These are phyloP conservation scores for Russula virescens DNA, from an alignment of 768 basidiomycete species.

Conservation along the genomic window DNA sequence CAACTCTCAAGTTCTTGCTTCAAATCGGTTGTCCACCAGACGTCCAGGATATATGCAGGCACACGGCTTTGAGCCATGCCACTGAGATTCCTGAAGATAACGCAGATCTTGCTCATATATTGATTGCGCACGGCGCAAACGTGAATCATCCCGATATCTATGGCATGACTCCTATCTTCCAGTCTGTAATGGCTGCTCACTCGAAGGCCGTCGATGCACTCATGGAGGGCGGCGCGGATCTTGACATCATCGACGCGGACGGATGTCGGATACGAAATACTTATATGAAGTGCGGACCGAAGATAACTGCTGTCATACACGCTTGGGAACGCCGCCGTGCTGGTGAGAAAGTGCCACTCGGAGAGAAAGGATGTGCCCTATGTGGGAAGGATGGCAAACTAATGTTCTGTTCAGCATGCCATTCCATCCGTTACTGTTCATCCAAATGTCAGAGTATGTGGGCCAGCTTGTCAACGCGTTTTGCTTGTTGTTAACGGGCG, in stretches of 20 bases:
- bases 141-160: conserved; percentile 45
- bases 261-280: conserved; percentile 25
- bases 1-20: conserved; percentile 35
- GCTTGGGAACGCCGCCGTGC: conserved; percentile 1
- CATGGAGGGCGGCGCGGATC: conserved; percentile 45
- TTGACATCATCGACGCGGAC: conserved; percentile 29
- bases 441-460: conserved; percentile 48
- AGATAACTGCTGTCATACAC: neutral
- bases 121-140: conserved; percentile 44
- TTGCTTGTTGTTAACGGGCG: neutral
- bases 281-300: conserved; percentile 21
- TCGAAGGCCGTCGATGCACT: conserved; percentile 36
- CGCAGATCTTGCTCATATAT: conserved; percentile 32
- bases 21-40: neutral
- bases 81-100: conserved; percentile 30
- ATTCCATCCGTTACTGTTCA: conserved; percentile 41
- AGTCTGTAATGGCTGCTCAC: conserved; percentile 28
- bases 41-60: conserved; percentile 29
- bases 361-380: conserved; percentile 43
- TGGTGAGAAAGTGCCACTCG: conserved; percentile 10
- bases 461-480: neutral
- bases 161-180: conserved; percentile 40
- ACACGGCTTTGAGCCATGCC: conserved; percentile 46
- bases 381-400: conserved; percentile 28
- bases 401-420: neutral